A percentile compares a stretch with the other conserved stretches of the same genome.
Evolutionary conservation across 2,329 filamentous ascomycete genomes (phyloP).

Genomic region (Diaporthe sp.): DNA sequence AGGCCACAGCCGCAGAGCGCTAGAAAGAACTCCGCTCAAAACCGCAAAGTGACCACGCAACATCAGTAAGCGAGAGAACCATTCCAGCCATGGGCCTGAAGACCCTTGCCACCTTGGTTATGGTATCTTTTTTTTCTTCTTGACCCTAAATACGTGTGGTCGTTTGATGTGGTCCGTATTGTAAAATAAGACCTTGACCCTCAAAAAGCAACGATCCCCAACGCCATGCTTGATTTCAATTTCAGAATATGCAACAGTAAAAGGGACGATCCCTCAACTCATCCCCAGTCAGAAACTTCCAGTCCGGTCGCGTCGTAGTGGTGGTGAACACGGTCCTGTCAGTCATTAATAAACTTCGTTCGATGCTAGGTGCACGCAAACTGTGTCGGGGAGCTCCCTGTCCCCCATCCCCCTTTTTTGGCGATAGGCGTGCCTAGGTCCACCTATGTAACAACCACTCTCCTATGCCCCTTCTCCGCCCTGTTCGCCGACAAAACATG

Average conservation of each 20-base stretch:
- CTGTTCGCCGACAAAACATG: not conserved
- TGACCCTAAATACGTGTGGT: not conserved
- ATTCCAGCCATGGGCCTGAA: slow-evolving; percentile 13
- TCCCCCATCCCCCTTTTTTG: slow-evolving; percentile 2
- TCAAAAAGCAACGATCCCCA: slow-evolving; percentile 31
- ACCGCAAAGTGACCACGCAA: not conserved
- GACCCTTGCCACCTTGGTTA: not conserved
- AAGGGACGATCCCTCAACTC: not conserved
- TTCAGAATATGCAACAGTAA: slow-evolving; percentile 37
- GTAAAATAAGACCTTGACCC: not conserved
- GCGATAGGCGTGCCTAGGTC: not conserved
- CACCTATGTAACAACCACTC: not conserved
- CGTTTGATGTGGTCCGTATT: slow-evolving; percentile 15
- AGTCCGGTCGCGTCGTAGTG: slow-evolving; percentile 11
- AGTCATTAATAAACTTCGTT: slow-evolving; percentile 34
- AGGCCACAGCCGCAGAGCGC: slow-evolving; percentile 27
- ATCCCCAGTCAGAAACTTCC: slow-evolving; percentile 19
- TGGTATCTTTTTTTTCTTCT: slow-evolving; percentile 29
- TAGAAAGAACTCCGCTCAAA: not conserved
- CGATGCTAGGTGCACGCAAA: slow-evolving; percentile 24
- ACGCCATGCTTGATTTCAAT: slow-evolving; percentile 40
- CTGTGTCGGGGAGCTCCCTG: slow-evolving; percentile 3
- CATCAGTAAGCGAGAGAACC: slow-evolving; percentile 21
- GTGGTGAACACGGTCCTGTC: slow-evolving; percentile 21
- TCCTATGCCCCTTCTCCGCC: not conserved